A percentile compares a stretch with the other conserved stretches of the same genome.
phyloP scores from a whole-genome alignment of 805 yeast species.

The Kurtzmaniella fragi region DNA sequence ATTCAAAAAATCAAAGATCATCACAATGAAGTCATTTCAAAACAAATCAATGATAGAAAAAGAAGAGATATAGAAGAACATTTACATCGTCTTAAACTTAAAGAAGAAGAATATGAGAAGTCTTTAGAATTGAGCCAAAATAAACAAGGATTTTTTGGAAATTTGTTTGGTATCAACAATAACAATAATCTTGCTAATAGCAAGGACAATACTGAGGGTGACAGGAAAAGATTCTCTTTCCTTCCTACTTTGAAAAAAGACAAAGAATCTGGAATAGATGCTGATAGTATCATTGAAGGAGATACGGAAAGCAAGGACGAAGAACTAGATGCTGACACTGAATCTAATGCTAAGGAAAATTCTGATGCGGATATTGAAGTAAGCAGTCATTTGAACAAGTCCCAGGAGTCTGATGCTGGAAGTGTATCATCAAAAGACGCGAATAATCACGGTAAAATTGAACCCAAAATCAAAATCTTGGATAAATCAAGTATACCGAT shows the following conservation, averaged over 20 bases:
- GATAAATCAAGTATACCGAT: no score
- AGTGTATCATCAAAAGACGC: no score
- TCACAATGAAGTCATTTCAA: constrained; percentile 31
- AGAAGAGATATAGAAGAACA: constrained; percentile 35
- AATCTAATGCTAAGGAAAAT: neutral
- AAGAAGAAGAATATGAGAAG: constrained; percentile 36
- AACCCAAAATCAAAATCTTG: no score
- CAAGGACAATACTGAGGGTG: no score
- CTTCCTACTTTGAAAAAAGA: neutral
- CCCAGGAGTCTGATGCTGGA: no score
- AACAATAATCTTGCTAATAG: neutral
- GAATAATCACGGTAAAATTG: no score
- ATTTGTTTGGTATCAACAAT: constrained; percentile 3
- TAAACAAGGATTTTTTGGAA: constrained; percentile 4
- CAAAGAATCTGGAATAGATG: neutral
- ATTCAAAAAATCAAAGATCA: constrained; percentile 33
- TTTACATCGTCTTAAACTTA: constrained; percentile 26
- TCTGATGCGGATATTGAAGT: no score
- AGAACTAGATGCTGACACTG: neutral
- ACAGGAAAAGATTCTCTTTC: constrained; percentile 1
- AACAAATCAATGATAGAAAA: constrained; percentile 34
- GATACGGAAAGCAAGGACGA: neutral
- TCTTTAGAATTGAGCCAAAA: neutral
- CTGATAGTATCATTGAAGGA: neutral
- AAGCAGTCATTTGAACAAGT: no score